Evolutionary conservation across 768 basidiomycete species (phyloP).

Genomic region (Cystofilobasidium capitatum): DNA sequence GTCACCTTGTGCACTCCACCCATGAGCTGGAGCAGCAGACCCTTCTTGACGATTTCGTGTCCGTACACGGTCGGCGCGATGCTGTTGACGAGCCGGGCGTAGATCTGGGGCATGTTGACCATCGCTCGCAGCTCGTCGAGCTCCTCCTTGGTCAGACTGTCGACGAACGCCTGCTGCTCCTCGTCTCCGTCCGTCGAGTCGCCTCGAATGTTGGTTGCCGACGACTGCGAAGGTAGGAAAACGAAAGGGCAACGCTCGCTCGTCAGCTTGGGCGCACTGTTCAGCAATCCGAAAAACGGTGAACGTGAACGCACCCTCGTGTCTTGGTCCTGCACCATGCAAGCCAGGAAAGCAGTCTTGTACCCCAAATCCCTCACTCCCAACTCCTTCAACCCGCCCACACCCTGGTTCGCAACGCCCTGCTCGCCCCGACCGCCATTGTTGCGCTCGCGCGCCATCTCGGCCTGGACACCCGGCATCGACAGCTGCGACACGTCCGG

Average conservation of each 20-base stretch:
- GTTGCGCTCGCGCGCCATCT: conserved; percentile 77
- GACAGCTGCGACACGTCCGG: conserved; percentile 96
- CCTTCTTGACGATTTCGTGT: conserved; percentile 98
- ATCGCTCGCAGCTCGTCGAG: conserved; percentile 88
- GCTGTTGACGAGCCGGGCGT: conserved; percentile 80
- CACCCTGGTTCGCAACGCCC: conserved; percentile 51
- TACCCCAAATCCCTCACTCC: conserved; percentile 95
- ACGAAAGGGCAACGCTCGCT: neutral
- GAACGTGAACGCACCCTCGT: conserved; percentile 56
- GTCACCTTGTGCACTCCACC: conserved; percentile 98
- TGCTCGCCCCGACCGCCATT: conserved; percentile 53
- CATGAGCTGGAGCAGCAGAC: conserved; percentile 89
- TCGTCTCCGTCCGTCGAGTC: conserved; percentile 69
- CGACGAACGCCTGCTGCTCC: conserved; percentile 64
- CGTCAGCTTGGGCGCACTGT: too few relatives aligned
- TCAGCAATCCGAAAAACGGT: neutral
- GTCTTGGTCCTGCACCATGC: conserved; percentile 91
- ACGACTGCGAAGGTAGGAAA: conserved; percentile 31
- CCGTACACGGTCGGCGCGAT: conserved; percentile 98
- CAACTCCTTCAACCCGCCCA: conserved; percentile 84
- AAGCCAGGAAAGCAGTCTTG: conserved; percentile 96
- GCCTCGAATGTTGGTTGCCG: conserved; percentile 72
- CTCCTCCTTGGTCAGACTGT: conserved; percentile 83
- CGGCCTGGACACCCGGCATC: conserved; percentile 84
- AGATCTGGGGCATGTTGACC: conserved; percentile 92